These are phyloP conservation scores for Clarireedia monteithiana DNA, from an alignment of 2,329 filamentous ascomycete species.

Conservation along the genomic window DNA sequence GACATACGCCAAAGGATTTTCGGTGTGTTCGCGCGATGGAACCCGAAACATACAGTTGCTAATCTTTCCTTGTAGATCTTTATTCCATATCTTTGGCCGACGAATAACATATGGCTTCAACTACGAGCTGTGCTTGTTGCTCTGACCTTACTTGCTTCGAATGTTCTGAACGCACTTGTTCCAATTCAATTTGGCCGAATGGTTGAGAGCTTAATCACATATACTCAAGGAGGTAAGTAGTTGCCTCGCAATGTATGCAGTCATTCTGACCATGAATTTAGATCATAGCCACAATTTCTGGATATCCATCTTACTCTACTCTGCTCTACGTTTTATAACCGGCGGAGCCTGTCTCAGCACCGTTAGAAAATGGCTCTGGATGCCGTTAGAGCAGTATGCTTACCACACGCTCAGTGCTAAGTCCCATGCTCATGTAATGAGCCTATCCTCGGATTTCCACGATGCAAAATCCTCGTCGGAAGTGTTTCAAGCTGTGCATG, in stretches of 20 bases:
- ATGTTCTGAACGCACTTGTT: constrained; percentile 67
- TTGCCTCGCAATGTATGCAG: background rate
- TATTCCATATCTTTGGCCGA: constrained; percentile 72
- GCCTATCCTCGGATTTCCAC: constrained; percentile 64
- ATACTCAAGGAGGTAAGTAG: constrained; percentile 23
- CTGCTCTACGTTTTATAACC: constrained; percentile 39
- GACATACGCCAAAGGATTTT: constrained; percentile 67
- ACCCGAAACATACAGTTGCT: background rate
- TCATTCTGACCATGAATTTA: constrained; percentile 7
- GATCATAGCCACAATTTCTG: constrained; percentile 38
- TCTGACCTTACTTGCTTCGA: constrained; percentile 60
- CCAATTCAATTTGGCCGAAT: constrained; percentile 78
- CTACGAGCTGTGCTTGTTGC: constrained; percentile 59
- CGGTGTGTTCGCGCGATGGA: constrained; percentile 30
- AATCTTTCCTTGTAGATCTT: constrained; percentile 46
- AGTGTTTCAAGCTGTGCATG: constrained; percentile 55
- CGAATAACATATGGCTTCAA: constrained; percentile 57
- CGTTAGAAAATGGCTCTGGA: constrained; percentile 43
- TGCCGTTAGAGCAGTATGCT: constrained; percentile 48
- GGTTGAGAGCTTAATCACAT: constrained; percentile 57
- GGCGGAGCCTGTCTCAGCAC: constrained; percentile 44
- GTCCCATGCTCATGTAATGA: constrained; percentile 60
- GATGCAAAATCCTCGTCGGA: constrained; percentile 57
- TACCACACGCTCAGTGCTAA: constrained; percentile 50
- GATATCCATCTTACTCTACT: constrained; percentile 44